Conservation (phyloP, 2,329 filamentous ascomycete genomes). For the Cladophialophora chaetospira region DNA sequence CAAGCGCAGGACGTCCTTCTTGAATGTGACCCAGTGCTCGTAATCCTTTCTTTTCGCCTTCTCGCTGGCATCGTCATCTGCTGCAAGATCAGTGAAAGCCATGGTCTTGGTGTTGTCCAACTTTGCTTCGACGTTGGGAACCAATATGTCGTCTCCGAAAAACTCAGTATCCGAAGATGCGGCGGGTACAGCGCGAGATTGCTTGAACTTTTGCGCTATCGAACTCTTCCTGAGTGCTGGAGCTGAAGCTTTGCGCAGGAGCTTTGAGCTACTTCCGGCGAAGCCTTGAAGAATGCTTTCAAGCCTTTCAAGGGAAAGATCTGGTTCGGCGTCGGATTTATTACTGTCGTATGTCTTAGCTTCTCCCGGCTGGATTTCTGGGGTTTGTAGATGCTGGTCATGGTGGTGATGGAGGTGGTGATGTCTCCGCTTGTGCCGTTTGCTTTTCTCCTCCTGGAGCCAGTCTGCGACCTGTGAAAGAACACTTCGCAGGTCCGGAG, state of each 20-base stretch:
- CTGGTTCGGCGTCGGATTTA: constrained; percentile 10
- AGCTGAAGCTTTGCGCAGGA: constrained; percentile 32
- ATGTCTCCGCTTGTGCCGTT: constrained; percentile 60
- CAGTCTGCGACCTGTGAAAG: constrained; percentile 77
- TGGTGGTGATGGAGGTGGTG: constrained; percentile 45
- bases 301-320: constrained; percentile 73
- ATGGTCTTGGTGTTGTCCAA: constrained; percentile 91
- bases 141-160: constrained; percentile 72
- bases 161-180: constrained; percentile 84
- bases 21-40: constrained; percentile 82
- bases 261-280: constrained; percentile 37
- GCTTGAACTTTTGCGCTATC: constrained; percentile 42
- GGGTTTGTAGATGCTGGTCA: constrained; percentile 40
- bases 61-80: constrained; percentile 49
- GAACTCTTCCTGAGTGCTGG: constrained; percentile 47
- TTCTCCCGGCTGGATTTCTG: constrained; percentile 16
- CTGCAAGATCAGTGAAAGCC: constrained; percentile 65
- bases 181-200: constrained; percentile 48
- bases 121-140: constrained; percentile 79
- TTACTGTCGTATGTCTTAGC: constrained; percentile 3
- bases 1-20: constrained; percentile 85
- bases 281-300: constrained; percentile 66
- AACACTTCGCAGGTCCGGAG: constrained; percentile 42
- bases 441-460: constrained; percentile 76
- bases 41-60: constrained; percentile 64